Percentiles rank a stretch among this genome's conserved stretches.
phyloP scores from a whole-genome alignment of 176 grass and related monocot genomes.

The Otatea glauca region DNA sequence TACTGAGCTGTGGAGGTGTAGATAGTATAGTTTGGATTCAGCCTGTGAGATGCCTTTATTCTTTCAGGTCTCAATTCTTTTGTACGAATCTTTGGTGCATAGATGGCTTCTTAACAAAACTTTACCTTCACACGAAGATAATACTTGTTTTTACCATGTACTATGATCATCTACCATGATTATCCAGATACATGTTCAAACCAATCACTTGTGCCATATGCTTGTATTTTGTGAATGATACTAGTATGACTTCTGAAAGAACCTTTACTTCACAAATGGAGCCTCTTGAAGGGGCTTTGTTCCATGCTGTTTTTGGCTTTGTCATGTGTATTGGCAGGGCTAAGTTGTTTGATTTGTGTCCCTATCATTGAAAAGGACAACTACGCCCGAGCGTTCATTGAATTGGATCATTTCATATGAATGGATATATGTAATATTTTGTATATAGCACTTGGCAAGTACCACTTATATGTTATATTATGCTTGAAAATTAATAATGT shows the following conservation, averaged over 20 bases:
- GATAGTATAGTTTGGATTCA: constrained; percentile 62
- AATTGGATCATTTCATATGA: too few relatives aligned
- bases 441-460: too few relatives aligned
- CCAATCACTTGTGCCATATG: background rate
- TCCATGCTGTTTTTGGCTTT: constrained; percentile 35
- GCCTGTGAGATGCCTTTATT: constrained; percentile 59
- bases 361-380: constrained; percentile 46
- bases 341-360: constrained; percentile 38
- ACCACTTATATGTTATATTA: too few relatives aligned
- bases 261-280: constrained; percentile 31
- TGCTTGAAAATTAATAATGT: too few relatives aligned
- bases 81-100: constrained; percentile 59
- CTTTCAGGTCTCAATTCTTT: constrained; percentile 67
- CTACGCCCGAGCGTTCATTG: constrained; percentile 29
- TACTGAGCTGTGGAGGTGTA: constrained; percentile 64
- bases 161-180: constrained; percentile 35
- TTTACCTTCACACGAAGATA: constrained; percentile 61
- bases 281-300: background rate
- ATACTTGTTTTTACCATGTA: constrained; percentile 48
- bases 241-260: background rate
- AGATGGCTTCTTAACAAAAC: constrained; percentile 45
- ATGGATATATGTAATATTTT: too few relatives aligned
- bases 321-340: constrained; percentile 49
- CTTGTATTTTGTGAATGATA: background rate
- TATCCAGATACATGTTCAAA: constrained; percentile 30